These are phyloP conservation scores for Astragalus membranaceus DNA, from an alignment of 306 rosid species.

Conservation along the genomic window DNA sequence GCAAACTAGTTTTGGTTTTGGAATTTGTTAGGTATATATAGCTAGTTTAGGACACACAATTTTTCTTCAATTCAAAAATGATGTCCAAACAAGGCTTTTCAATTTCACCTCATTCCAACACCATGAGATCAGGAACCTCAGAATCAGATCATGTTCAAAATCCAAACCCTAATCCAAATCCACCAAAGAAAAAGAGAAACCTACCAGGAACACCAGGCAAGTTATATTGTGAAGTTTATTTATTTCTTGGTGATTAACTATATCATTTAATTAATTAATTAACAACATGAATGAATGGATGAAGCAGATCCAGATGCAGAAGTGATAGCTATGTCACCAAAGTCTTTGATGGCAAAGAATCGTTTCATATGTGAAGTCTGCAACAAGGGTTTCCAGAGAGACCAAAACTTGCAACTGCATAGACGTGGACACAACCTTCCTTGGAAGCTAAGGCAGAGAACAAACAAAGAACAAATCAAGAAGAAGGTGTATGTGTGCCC, in stretches of 20 bases:
- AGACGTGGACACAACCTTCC: constrained; percentile 91
- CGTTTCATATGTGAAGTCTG: constrained; percentile 80
- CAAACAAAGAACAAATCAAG: constrained; percentile 40
- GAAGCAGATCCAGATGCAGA: constrained; percentile 85
- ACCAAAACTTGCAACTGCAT: constrained; percentile 88
- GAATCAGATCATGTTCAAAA: constrained; percentile 16
- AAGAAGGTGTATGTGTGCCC: constrained; percentile 93
- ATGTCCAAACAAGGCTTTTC: constrained; percentile 32
- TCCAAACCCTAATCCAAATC: constrained; percentile 32
- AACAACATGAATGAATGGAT: neutral
- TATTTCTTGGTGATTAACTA: neutral
- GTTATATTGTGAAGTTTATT: neutral
- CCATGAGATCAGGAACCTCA: constrained; percentile 12
- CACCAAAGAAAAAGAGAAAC: constrained; percentile 66
- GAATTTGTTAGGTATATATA: constrained; percentile 17
- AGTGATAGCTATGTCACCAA: constrained; percentile 77
- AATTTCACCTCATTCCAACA: constrained; percentile 25
- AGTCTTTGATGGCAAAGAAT: constrained; percentile 82
- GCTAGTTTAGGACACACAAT: constrained; percentile 25
- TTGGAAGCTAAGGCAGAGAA: constrained; percentile 76
- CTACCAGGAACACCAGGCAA: constrained; percentile 93
- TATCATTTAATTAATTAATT: neutral
- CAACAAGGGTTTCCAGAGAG: constrained; percentile 84
- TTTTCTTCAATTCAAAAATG: constrained; percentile 17
- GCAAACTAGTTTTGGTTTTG: constrained; percentile 8